phyloP scores from a whole-genome alignment of 2,329 filamentous ascomycete species.

The Fusarium gaditjirri region DNA sequence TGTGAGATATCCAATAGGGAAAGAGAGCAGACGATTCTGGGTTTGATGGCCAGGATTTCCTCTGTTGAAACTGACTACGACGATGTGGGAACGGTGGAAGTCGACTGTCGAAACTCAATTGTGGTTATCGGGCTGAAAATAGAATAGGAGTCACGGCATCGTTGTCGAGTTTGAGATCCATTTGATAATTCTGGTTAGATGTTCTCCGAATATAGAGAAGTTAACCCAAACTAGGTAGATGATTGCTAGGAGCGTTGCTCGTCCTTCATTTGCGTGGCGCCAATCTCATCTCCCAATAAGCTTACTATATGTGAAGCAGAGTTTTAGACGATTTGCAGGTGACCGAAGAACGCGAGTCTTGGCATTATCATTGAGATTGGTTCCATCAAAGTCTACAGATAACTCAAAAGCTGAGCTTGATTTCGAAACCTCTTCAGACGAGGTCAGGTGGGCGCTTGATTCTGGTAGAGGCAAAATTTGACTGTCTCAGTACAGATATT shows the following conservation, averaged over 20 bases:
- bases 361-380: constrained; percentile 24
- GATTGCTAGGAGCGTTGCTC: not conserved
- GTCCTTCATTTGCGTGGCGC: not conserved
- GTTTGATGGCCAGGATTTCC: constrained; percentile 4
- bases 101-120: constrained; percentile 18
- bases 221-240: not conserved
- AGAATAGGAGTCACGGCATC: constrained; percentile 1
- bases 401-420: constrained; percentile 16
- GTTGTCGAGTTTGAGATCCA: constrained; percentile 7
- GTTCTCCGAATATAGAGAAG: not conserved
- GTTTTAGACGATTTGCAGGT: not conserved
- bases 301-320: constrained; percentile 1
- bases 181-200: not conserved
- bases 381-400: constrained; percentile 5
- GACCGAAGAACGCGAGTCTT: constrained; percentile 22
- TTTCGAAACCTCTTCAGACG: not conserved
- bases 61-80: constrained; percentile 3
- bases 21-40: not conserved
- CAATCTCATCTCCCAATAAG: constrained; percentile 5
- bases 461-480: constrained; percentile 1
- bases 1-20: constrained; percentile 23
- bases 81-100: not conserved
- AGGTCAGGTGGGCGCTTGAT: not conserved
- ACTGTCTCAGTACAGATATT: constrained; percentile 15
- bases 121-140: constrained; percentile 11